A percentile compares a stretch with the other conserved stretches of the same genome.
Conservation (phyloP, 345 rosid species). For the Gossypium ekmanianum region DNA sequence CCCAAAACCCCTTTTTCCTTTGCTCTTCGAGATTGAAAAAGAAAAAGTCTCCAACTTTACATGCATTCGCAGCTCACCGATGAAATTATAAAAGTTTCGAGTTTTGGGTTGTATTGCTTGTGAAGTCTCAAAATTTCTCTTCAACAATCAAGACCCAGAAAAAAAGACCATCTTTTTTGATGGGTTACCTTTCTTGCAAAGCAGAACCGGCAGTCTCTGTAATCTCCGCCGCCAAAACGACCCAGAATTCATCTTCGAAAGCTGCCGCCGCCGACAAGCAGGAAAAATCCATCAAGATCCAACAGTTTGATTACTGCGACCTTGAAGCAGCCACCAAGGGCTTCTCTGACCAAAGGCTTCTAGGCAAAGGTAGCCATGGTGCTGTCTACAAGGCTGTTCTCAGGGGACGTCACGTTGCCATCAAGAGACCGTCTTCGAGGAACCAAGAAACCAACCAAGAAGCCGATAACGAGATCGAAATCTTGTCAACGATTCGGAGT, state of each 20-base stretch:
- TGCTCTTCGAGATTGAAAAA: neutral
- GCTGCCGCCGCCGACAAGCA: constrained; percentile 27
- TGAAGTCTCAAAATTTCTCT: neutral
- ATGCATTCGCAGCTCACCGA: neutral
- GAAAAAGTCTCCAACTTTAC: constrained; percentile 13
- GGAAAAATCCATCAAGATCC: constrained; percentile 67
- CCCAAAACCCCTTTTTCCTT: neutral
- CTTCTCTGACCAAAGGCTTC: constrained; percentile 67
- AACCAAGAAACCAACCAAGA: constrained; percentile 59
- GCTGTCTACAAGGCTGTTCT: constrained; percentile 86
- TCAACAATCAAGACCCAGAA: neutral
- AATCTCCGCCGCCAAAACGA: constrained; percentile 18
- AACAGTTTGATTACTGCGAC: constrained; percentile 75
- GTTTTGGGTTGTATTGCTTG: neutral
- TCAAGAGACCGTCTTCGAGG: constrained; percentile 68
- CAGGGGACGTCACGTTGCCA: constrained; percentile 84
- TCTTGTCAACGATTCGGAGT: constrained; percentile 80
- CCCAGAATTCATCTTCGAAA: constrained; percentile 34
- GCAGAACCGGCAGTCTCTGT: constrained; percentile 20
- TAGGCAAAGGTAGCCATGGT: constrained; percentile 98
- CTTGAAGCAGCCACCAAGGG: constrained; percentile 96
- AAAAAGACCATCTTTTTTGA: neutral
- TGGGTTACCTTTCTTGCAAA: constrained; percentile 25
- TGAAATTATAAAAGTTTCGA: neutral
- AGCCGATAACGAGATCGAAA: constrained; percentile 90